Evolutionary conservation across 1,284 basidiomycete genomes (phyloP).

Genomic region (Trichosporon faecale): DNA sequence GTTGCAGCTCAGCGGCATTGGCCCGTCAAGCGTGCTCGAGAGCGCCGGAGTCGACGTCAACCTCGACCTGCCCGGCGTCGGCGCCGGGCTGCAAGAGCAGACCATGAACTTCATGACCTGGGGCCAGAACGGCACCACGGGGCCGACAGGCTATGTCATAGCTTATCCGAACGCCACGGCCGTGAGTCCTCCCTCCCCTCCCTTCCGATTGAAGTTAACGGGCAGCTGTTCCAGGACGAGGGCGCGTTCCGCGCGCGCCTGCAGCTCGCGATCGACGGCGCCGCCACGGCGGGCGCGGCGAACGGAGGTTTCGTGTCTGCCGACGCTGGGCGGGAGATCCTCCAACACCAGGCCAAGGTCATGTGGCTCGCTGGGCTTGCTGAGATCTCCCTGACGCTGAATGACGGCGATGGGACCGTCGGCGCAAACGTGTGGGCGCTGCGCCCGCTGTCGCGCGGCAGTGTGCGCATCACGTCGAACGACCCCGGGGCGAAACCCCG

Average conservation of each 20-base stretch:
- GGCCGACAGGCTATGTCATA: slow-evolving; percentile 26
- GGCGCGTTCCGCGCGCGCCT: neutral
- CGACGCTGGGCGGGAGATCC: slow-evolving; percentile 29
- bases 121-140: slow-evolving; percentile 26
- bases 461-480: slow-evolving; percentile 57
- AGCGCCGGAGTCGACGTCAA: slow-evolving; percentile 56
- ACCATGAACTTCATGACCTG: slow-evolving; percentile 38
- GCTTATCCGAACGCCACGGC: slow-evolving; percentile 33
- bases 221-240: slow-evolving; percentile 13
- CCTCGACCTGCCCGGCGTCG: slow-evolving; percentile 63
- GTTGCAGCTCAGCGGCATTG: slow-evolving; percentile 68
- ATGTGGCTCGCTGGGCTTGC: slow-evolving; percentile 39
- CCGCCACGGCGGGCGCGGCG: slow-evolving; percentile 18
- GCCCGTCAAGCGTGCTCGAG: slow-evolving; percentile 60
- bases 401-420: slow-evolving; percentile 33
- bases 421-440: slow-evolving; percentile 40
- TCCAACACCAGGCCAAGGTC: slow-evolving; percentile 33
- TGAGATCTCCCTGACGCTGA: slow-evolving; percentile 43
- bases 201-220: slow-evolving; percentile 36
- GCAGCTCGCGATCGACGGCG: slow-evolving; percentile 29
- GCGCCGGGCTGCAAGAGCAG: slow-evolving; percentile 72
- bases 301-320: slow-evolving; percentile 31
- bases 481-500: slow-evolving; percentile 58
- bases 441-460: slow-evolving; percentile 49
- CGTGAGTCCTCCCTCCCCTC: neutral